phyloP scores from a whole-genome alignment of 768 basidiomycete species.

The Pisolithus orientalis region DNA sequence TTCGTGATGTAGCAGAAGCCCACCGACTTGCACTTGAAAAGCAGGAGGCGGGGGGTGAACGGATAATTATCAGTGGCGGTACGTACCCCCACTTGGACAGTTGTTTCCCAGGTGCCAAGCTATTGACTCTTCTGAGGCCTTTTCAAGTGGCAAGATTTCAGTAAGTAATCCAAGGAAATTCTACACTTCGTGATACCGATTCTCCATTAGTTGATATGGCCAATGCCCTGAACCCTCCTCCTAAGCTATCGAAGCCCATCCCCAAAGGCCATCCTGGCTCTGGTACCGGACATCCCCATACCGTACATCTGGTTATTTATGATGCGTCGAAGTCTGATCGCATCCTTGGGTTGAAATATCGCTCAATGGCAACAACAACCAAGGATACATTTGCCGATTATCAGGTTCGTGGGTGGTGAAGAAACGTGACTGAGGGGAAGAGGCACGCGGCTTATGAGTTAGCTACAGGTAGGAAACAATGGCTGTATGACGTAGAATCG shows the following conservation, averaged over 20 bases:
- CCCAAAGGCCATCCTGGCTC: constrained; percentile 31
- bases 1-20: constrained; percentile 49
- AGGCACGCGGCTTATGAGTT: background rate
- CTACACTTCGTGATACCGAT: background rate
- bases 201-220: constrained; percentile 32
- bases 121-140: constrained; percentile 5
- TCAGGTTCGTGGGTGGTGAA: constrained; percentile 37
- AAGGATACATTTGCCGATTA: constrained; percentile 39
- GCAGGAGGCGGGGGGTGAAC: constrained; percentile 46
- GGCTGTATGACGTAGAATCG: no score
- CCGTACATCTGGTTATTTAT: constrained; percentile 25
- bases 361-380: constrained; percentile 33
- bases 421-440: background rate
- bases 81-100: background rate
- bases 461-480: no score
- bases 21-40: constrained; percentile 48
- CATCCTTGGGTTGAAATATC: constrained; percentile 38
- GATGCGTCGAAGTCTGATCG: constrained; percentile 32
- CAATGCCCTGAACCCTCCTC: constrained; percentile 27
- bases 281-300: constrained; percentile 18
- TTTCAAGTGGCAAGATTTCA: constrained; percentile 28
- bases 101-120: background rate
- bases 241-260: constrained; percentile 22
- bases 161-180: constrained; percentile 7
- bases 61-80: constrained; percentile 46